Percentiles rank a stretch among this genome's conserved stretches.
Evolutionary conservation across 371 early-diverging fungal species (phyloP).

Genomic region (Synchytrium microbalum): DNA sequence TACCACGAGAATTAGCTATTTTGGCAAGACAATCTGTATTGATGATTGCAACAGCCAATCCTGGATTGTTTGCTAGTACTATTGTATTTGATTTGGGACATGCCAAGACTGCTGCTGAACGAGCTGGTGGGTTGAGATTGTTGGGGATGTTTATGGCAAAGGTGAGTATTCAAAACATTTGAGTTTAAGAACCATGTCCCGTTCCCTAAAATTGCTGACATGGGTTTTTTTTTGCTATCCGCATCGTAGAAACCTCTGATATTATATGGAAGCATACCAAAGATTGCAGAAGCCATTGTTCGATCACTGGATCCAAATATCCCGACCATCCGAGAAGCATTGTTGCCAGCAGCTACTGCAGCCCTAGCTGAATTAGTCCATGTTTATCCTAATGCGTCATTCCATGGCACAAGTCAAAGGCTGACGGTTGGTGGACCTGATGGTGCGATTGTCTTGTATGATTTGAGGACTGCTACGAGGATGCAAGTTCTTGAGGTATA

Average conservation of each 20-base stretch:
- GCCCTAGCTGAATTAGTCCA: conserved; percentile 71
- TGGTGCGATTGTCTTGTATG: conserved; percentile 70
- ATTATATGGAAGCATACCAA: conserved; percentile 50
- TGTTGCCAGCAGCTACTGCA: conserved; percentile 60
- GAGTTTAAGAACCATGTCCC: conserved; percentile 7
- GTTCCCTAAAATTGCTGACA: not conserved
- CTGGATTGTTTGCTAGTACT: conserved; percentile 64
- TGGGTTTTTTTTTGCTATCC: not conserved
- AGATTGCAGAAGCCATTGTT: conserved; percentile 69
- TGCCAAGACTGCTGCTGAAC: conserved; percentile 48
- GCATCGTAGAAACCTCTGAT: conserved; percentile 52
- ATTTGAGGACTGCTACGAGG: conserved; percentile 77
- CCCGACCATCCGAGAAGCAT: conserved; percentile 61
- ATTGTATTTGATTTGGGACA: conserved; percentile 68
- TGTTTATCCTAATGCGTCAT: conserved; percentile 64
- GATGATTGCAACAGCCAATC: conserved; percentile 60
- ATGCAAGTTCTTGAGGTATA: conserved; percentile 60
- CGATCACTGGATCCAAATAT: conserved; percentile 77
- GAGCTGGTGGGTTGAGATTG: conserved; percentile 53
- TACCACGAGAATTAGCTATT: conserved; percentile 20
- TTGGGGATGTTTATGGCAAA: conserved; percentile 67
- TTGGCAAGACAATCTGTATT: conserved; percentile 65
- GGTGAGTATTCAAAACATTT: conserved; percentile 29
- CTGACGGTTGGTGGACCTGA: conserved; percentile 72
- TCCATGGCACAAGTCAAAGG: conserved; percentile 67